Evolutionary conservation across 306 rosid species (phyloP).

Genomic region (Dryas alaskensis): DNA sequence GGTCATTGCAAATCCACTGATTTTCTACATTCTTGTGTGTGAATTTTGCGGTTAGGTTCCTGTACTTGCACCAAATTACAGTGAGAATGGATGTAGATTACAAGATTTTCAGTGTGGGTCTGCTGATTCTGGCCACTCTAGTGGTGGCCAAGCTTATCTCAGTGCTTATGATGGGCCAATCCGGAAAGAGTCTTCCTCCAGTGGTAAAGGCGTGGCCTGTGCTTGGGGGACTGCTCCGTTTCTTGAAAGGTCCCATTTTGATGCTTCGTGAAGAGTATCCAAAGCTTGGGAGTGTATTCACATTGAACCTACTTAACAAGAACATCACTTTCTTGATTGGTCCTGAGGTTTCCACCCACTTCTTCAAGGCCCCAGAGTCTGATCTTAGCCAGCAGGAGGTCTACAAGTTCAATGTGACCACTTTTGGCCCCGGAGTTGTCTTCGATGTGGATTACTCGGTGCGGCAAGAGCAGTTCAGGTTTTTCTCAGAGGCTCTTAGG

Average conservation of each 20-base stretch:
- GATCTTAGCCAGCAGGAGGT: conserved; percentile 97
- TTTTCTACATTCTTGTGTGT: neutral
- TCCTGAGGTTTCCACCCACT: conserved; percentile 89
- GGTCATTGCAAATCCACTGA: neutral
- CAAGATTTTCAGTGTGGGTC: conserved; percentile 44
- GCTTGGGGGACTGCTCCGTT: conserved; percentile 61
- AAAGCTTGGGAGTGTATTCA: conserved; percentile 82
- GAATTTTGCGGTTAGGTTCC: conserved; percentile 10
- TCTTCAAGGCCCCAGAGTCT: conserved; percentile 79
- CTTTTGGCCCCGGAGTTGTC: conserved; percentile 93
- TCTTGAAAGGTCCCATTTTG: conserved; percentile 76
- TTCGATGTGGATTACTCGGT: conserved; percentile 90
- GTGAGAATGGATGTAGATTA: conserved; percentile 34
- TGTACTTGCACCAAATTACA: neutral
- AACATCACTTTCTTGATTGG: conserved; percentile 83
- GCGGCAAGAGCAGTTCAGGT: conserved; percentile 90
- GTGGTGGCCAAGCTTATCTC: conserved; percentile 59
- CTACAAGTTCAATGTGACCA: conserved; percentile 90
- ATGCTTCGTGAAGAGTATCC: conserved; percentile 84
- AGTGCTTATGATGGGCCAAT: conserved; percentile 50
- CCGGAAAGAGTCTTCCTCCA: conserved; percentile 64
- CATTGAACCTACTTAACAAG: conserved; percentile 60
- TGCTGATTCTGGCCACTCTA: conserved; percentile 61
- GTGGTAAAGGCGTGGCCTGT: conserved; percentile 49
- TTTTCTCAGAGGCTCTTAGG: conserved; percentile 86